These are phyloP conservation scores for Meredithiella fracta DNA, from an alignment of 2,329 filamentous ascomycete genomes.

Conservation along the genomic window DNA sequence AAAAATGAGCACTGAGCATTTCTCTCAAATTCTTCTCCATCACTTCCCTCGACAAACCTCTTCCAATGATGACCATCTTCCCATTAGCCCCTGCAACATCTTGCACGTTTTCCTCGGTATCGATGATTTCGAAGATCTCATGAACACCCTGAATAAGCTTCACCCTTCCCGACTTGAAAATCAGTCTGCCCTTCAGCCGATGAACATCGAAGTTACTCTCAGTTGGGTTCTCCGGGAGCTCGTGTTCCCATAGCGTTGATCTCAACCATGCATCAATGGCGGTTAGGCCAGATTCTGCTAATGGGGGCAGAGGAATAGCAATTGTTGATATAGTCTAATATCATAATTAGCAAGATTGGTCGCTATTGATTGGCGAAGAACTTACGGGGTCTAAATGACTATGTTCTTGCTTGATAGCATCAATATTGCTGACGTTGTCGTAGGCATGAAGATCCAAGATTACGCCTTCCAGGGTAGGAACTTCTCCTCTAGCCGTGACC, in stretches of 20 bases:
- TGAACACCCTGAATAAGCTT: conserved; percentile 83
- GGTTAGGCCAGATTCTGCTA: conserved; percentile 41
- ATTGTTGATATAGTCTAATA: conserved; percentile 67
- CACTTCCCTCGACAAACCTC: conserved; percentile 33
- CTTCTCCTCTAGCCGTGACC: conserved; percentile 60
- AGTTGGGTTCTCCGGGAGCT: conserved; percentile 33
- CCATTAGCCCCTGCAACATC: conserved; percentile 23
- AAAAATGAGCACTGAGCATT: neutral
- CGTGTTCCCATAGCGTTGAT: conserved; percentile 66
- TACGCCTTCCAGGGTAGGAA: conserved; percentile 71
- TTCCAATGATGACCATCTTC: conserved; percentile 50
- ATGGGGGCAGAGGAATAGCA: conserved; percentile 47
- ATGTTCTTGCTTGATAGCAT: conserved; percentile 61
- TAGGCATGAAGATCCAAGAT: conserved; percentile 87
- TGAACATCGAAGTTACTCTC: conserved; percentile 57
- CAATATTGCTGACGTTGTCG: conserved; percentile 58
- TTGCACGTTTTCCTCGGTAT: conserved; percentile 28
- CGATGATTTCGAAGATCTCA: conserved; percentile 83
- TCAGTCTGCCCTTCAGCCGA: conserved; percentile 66
- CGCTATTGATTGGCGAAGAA: conserved; percentile 6
- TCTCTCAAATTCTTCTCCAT: conserved; percentile 31
- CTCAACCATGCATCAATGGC: conserved; percentile 68
- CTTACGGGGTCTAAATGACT: conserved; percentile 77
- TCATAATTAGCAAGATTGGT: conserved; percentile 15
- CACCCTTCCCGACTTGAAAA: conserved; percentile 43